phyloP scores from a whole-genome alignment of 257 asterid genomes.

The Solanum ossicruentum region DNA sequence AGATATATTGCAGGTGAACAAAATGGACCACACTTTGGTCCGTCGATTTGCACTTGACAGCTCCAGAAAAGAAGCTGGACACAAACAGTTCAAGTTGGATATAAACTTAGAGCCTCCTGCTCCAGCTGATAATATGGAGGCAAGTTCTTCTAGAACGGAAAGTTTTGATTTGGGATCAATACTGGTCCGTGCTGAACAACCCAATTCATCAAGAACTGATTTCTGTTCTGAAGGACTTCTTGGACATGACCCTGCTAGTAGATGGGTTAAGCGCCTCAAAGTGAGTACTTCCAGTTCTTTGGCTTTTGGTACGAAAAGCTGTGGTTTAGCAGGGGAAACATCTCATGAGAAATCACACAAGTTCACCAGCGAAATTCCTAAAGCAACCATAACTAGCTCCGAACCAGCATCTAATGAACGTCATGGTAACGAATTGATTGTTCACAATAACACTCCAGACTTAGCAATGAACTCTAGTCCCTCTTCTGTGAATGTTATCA shows the following conservation, averaged over 20 bases:
- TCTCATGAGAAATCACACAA: slow-evolving; percentile 14
- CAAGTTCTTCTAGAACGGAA: slow-evolving; percentile 60
- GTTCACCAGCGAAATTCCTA: slow-evolving; percentile 1
- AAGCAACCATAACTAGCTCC: slow-evolving; percentile 4
- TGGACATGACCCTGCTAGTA: slow-evolving; percentile 28
- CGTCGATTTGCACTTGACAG: background rate
- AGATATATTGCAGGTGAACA: slow-evolving; percentile 11
- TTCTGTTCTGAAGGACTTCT: background rate
- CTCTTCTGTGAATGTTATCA: background rate
- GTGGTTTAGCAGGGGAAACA: slow-evolving; percentile 13
- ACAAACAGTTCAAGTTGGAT: slow-evolving; percentile 26
- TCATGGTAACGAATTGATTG: slow-evolving; percentile 11
- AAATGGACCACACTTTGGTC: background rate
- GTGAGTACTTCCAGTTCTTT: slow-evolving; percentile 20
- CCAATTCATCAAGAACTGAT: slow-evolving; percentile 15
- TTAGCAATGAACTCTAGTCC: slow-evolving; percentile 1
- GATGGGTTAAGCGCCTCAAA: slow-evolving; percentile 80
- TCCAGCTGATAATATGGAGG: slow-evolving; percentile 18
- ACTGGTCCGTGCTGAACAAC: slow-evolving; percentile 32
- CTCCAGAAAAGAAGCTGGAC: slow-evolving; percentile 11
- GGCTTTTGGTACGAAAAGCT: slow-evolving; percentile 28
- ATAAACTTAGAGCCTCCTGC: slow-evolving; percentile 38
- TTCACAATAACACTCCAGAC: slow-evolving; percentile 5
- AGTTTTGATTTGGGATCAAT: slow-evolving; percentile 60
- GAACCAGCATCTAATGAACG: slow-evolving; percentile 9